Base-by-base conservation (phyloP, 306 rosid species). In the Lotus japonicus region DNA sequence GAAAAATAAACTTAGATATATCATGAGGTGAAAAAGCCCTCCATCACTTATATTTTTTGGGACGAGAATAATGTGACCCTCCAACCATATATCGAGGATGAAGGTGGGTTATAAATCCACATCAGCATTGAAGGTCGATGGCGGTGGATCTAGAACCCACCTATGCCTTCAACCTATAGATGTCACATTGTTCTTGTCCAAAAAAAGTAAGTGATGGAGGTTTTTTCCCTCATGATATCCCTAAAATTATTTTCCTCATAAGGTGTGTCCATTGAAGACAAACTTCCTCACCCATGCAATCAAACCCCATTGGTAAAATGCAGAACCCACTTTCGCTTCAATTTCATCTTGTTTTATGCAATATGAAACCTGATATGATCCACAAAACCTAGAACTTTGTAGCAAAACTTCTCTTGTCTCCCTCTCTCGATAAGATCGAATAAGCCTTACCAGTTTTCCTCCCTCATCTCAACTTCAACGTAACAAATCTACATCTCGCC, bases 271-370 rank as follows among this genome's bases (percentile, higher is more conserved):
- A 91, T 60, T 74, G 84, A 75, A 91, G 92, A 9, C 87, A 88
- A 81, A 86, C 79, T 59, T 86, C 97, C 79, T 91, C 96, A 3
- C 96, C 96, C 96, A 91, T 88, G 1, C 61, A 64, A 79, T 86
- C 73, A 74, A 91, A 84, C 77, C 80, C 97, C 96, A 91, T 15
- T 9, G 81, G 73, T 73, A 91, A 79, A 88, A 88, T 59, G 44
- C 80, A 14, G 77, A 67, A 12, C 94, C 88, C 67, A 91, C 82
- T 62, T 86, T 87, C 28, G 90, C 84, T 77, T 83, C 78, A 91
- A 65, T 76, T 77, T 86, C 89, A 84, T 73, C 86, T 84, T 81
- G 17, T 76, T 84, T 84, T 91, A 96, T 16, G 88, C 86, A 59
- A 91, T 80, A 81, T 91, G 97, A 79, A 88, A 86, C 77, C 96